Evolutionary conservation across 768 basidiomycete species (phyloP).

Genomic region (Cubamyces sp.): DNA sequence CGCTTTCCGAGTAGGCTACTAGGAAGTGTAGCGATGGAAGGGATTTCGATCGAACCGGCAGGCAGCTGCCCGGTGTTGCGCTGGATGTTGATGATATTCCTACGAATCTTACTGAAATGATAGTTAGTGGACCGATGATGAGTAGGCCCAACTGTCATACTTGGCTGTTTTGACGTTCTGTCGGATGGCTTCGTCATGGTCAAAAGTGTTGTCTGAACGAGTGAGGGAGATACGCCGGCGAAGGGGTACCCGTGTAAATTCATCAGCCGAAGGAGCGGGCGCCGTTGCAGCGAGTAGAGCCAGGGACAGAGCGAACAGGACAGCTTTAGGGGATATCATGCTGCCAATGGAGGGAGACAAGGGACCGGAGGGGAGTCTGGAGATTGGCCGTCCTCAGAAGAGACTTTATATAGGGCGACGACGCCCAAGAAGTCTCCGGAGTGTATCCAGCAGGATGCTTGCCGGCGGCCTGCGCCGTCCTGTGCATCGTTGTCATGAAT

Average conservation of each 20-base stretch:
- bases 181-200: constrained; percentile 20
- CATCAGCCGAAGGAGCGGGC: not conserved
- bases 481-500: no score
- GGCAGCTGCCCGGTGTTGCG: constrained; percentile 29
- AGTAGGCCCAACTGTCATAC: constrained; percentile 6
- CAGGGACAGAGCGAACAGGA: constrained; percentile 17
- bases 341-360: not conserved
- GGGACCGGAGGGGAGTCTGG: not conserved
- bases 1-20: not conserved
- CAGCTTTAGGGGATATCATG: no score
- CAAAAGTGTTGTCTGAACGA: constrained; percentile 25
- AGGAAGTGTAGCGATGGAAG: not conserved
- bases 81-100: constrained; percentile 21
- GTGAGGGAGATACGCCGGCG: constrained; percentile 21
- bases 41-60: constrained; percentile 17
- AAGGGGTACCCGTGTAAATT: constrained; percentile 14
- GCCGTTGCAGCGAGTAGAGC: constrained; percentile 17
- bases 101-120: constrained; percentile 25
- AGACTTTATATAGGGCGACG: no score
- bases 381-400: no score
- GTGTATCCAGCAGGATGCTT: not conserved
- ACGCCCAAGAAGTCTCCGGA: not conserved
- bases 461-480: not conserved
- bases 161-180: constrained; percentile 19
- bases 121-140: not conserved